Evolutionary conservation across 2,329 filamentous ascomycete species (phyloP), one percentile per base, ranked within the genome.

Genomic region (Colletotrichum australisinense): DNA sequence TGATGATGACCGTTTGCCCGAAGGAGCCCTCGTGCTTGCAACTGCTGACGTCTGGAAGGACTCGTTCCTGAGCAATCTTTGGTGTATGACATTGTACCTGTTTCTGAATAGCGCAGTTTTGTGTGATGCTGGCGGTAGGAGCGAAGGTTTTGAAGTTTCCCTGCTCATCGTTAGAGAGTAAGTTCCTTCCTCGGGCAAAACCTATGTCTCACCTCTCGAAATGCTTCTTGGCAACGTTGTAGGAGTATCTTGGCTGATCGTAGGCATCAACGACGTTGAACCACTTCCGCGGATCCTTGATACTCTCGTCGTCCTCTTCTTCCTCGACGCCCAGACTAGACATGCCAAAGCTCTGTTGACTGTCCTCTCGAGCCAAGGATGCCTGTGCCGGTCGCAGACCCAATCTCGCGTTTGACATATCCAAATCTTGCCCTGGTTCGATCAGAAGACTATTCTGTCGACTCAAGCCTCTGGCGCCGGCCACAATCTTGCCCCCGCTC

Each of bases 31-130:
- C 81, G 60, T 88, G 88, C 89, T 88, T 8, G 93, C 90, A 68
- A 97, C 91, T 24, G 93, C 88, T 1, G 95, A 95, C 24, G 91
- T 91, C 81, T 98, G 95, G 78, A 99, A 99, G 24, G 94, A 92
- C 82, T 98, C 95, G 80, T 98, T 98, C 62, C 97, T 93, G 53
- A 98, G 89, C 22, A 98, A 89, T 22, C 97, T 92, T 81, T 98
- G 96, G 81, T 98, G 94, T 63, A 98, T 93, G 67, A 98, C 89
- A 78, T 98, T 93, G 81, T 97, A 98, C 75, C 95, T 90, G 81
- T 98, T 95, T 76, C 95, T 91, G 83, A 98, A 98, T 57, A 97
- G 86, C 3, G 91, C 87, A 1, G 95, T 98, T 82, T 97, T 98
- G 79, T 95, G 93, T 6, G 92, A 90, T 19, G 95, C 91, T 9